Base-by-base conservation (phyloP, 1,284 basidiomycete species). In the Sporisorium reilianum region DNA sequence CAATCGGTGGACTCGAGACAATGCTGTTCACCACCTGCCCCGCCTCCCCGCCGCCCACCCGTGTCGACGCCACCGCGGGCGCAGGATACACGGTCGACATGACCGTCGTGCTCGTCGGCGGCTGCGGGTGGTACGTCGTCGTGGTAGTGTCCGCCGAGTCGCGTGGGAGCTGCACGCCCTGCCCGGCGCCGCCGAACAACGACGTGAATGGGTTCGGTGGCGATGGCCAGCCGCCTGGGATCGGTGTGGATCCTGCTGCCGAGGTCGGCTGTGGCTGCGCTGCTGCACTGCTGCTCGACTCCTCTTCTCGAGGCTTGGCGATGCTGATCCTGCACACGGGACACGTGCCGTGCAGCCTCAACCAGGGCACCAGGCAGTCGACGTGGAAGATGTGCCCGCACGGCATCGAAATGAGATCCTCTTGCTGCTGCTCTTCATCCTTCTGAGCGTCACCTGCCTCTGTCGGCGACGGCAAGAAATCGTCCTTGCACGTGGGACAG, bases 401-500 rank as follows among this genome's bases (percentile, higher is more conserved):
- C 8, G 80, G 80, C 73, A 82, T 74, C 41, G 68, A 49, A 22
- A 79, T 61, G 5, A 82, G 63, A 28, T 75, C 70, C 16, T 77
- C 53, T 50, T 78, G 73, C 60, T 77, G 79, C n/a, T 54, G 40
- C 10, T 71, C 78, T 10, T 49, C 60, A 8, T 60, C 63, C n/a
- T 20, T 55, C 20, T 64, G n/a, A n/a, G n/a, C n/a, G n/a, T n/a
- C n/a, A n/a, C 64, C 12, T 41, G 36, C 10, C 38, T 45, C 3
- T 44, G 25, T 34, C 2, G 38, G 12, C 7, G 65, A 34, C 12
- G 71, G 66, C 1, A 76, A 44, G 28, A 81, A 79, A 8, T 77
- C 78, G 20, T 81, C 80, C 42, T 80, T 79, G 64, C 80, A 81
- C 20, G 80, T 81, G 4, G 80, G 77, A 53, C 80, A 81, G 23